Conservation (phyloP, 768 basidiomycete species). For the Tulasnella sp. region DNA sequence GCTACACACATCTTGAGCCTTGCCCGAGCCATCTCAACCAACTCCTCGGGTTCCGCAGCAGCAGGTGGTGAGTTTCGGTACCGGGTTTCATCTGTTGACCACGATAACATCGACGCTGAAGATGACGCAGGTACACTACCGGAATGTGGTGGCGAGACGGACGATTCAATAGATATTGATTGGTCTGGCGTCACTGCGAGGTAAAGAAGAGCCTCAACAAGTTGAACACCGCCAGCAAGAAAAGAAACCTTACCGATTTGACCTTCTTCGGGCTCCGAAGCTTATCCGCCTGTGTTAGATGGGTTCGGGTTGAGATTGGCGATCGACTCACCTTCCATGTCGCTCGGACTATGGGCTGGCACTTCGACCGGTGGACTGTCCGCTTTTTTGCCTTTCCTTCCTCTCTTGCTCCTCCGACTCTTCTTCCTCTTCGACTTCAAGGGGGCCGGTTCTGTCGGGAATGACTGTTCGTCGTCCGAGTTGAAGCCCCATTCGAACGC, state of each 20-base stretch:
- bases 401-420: not conserved
- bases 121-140: not conserved
- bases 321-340: conserved; percentile 1
- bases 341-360: not conserved
- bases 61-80: not conserved
- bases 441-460: not conserved
- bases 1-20: not conserved
- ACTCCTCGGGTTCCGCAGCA: not conserved
- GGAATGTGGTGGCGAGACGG: not conserved
- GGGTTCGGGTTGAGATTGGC: not conserved
- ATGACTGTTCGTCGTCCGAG: not conserved
- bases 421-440: not conserved
- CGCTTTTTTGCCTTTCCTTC: not conserved
- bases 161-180: not conserved
- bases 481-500: not conserved
- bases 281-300: not conserved
- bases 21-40: not conserved
- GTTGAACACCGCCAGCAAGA: not conserved
- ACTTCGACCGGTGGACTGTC: not conserved
- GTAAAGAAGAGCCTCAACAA: not conserved
- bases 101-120: not conserved
- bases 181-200: not conserved
- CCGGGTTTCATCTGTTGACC: not conserved
- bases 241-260: not conserved
- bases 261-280: not conserved